A percentile compares a stretch with the other conserved stretches of the same genome.
These are phyloP conservation scores for Coemansia sp. DNA, from an alignment of 192 early-diverging fungal genomes.

Conservation along the genomic window DNA sequence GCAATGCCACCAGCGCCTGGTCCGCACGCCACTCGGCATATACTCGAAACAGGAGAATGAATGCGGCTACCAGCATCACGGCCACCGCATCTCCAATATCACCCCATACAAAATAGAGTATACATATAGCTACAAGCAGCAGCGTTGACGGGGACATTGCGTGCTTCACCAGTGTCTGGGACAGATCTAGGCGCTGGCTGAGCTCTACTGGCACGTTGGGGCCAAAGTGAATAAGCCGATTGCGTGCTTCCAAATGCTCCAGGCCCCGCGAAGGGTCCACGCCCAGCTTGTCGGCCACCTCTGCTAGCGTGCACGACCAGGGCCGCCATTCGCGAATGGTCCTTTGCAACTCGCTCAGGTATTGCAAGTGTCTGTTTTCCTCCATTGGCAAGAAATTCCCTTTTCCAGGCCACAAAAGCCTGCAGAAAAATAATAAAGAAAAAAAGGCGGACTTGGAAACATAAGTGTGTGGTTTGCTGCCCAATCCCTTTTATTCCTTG, in stretches of 20 bases:
- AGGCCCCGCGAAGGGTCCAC: conserved; percentile 43
- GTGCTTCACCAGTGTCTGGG: conserved; percentile 15
- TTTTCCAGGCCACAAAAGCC: conserved; percentile 2
- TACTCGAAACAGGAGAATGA: conserved; percentile 20
- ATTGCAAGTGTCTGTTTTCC: conserved; percentile 26
- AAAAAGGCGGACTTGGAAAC: background rate
- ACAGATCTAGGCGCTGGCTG: conserved; percentile 13
- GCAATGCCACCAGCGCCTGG: conserved; percentile 21
- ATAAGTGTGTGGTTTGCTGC: background rate
- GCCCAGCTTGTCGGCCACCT: conserved; percentile 33
- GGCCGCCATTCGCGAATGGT: conserved; percentile 32
- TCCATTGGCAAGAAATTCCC: conserved; percentile 15
- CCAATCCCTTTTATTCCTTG: background rate
- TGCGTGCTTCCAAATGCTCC: conserved; percentile 21
- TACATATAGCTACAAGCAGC: conserved; percentile 27
- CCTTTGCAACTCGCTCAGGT: conserved; percentile 26
- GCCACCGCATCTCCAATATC: conserved; percentile 31
- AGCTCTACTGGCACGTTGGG: conserved; percentile 36
- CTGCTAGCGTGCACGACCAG: conserved; percentile 31
- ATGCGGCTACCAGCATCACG: conserved; percentile 20
- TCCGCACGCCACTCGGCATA: conserved; percentile 37
- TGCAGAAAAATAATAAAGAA: conserved; percentile 5
- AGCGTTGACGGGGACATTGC: conserved; percentile 33
- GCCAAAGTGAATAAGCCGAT: conserved; percentile 24
- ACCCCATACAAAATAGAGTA: conserved; percentile 45